Evolutionary conservation across 2,329 filamentous ascomycete genomes (phyloP), one percentile per base, ranked within the genome.

Genomic region (Aspergillus unguis): DNA sequence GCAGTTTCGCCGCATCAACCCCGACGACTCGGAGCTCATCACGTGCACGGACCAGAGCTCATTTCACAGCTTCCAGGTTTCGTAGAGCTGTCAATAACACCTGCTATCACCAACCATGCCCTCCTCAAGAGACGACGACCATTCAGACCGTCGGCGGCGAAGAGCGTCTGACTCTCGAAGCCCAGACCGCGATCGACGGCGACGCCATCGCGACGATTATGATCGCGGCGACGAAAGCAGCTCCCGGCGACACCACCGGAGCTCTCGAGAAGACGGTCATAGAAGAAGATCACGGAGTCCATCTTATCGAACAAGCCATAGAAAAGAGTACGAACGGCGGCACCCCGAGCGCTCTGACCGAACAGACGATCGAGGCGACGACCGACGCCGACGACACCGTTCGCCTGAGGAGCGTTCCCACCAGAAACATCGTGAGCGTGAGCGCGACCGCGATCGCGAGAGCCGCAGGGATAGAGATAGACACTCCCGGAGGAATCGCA

Each of bases 281-380:
- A 55, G 58, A 27, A 58, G 61, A 44, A 58, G 56, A 11, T 67
- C 67, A 2, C 62, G 58, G 47, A 68, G 66, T 28, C 65, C 63
- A n/a, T 56, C 57, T 8, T 56, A 59, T 17, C 60, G 60, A 32
- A 50, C 56, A 6, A 61, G 51, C 28, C 48, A 57, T 26, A 56
- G 57, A 41, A 57, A 59, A 48, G 60, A 69, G 29, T 51, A 56
- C 26, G 57, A 60, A 11, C 56, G 57, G 26, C 58, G 55, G 25
- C 58, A 57, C 9, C 61, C 61, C 23, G 60, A 63, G 26, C 63
- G 61, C 40, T 58, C 58, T 36, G 64, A 66, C 17, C 61, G 57
- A 40, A 62, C 58, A 25, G 57, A 59, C 28, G 61, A 55, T 45
- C 52, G 55, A 23, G 60, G 64, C n/a, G 62, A 66, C 29, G 61